A percentile compares a stretch with the other conserved stretches of the same genome.
These are phyloP conservation scores for Fusarium citri DNA, from an alignment of 2,329 filamentous ascomycete species.

Conservation along the genomic window DNA sequence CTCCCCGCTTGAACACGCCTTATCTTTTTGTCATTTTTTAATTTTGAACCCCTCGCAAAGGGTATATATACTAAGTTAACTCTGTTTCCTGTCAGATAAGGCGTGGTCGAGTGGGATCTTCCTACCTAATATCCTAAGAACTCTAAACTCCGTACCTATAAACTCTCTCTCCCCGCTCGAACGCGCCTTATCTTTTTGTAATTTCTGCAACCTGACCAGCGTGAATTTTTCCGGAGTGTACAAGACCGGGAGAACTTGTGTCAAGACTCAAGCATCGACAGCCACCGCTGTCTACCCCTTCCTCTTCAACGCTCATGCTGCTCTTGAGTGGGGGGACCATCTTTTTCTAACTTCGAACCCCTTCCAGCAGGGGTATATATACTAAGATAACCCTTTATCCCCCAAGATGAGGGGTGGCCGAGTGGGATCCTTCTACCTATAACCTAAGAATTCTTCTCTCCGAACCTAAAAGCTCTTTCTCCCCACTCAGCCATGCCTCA, in stretches of 20 bases:
- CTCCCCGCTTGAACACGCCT: too few species aligned
- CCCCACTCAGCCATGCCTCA: neutral
- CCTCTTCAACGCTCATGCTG: too few species aligned
- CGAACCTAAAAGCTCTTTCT: neutral
- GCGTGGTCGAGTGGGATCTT: too few species aligned
- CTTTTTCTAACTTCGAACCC: neutral
- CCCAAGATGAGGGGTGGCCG: neutral
- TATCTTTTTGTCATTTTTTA: too few species aligned
- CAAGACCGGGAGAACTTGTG: too few species aligned
- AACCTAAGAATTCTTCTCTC: neutral
- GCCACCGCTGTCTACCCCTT: too few species aligned
- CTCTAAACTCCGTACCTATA: neutral
- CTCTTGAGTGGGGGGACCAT: too few species aligned
- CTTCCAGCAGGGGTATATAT: neutral
- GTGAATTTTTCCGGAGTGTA: too few species aligned
- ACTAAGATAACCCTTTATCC: neutral
- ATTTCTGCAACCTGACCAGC: neutral
- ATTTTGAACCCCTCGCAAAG: too few species aligned
- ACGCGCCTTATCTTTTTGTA: neutral
- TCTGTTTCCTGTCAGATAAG: too few species aligned
- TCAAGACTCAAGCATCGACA: too few species aligned
- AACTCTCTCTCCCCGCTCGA: neutral
- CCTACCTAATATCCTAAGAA: neutral
- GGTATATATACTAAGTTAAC: too few species aligned
- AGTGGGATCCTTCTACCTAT: neutral